These are phyloP conservation scores for Alliaria petiolata DNA, from an alignment of 345 rosid genomes.

Conservation along the genomic window DNA sequence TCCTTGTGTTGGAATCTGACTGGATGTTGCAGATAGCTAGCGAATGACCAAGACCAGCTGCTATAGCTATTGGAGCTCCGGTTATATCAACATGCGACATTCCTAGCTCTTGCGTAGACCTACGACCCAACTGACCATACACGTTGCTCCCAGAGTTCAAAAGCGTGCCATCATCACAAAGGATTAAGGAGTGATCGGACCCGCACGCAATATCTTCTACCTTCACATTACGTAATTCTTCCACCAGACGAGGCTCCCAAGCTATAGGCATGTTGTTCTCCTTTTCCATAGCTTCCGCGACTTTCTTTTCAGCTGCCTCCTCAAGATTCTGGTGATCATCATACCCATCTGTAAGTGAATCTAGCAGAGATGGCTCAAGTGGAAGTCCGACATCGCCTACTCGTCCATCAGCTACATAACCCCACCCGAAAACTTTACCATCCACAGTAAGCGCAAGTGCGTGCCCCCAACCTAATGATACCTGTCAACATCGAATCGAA, in stretches of 20 bases:
- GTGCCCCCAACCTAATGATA: slow-evolving; percentile 95
- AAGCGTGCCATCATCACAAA: slow-evolving; percentile 58
- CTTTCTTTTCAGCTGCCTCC: slow-evolving; percentile 55
- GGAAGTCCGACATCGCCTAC: slow-evolving; percentile 55
- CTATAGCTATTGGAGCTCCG: slow-evolving; percentile 36
- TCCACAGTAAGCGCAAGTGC: slow-evolving; percentile 69
- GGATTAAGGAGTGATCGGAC: slow-evolving; percentile 82
- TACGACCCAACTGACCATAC: slow-evolving; percentile 75
- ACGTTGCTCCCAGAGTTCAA: slow-evolving; percentile 76
- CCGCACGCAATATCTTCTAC: slow-evolving; percentile 73
- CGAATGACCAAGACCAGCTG: slow-evolving; percentile 94
- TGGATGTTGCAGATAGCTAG: slow-evolving; percentile 51
- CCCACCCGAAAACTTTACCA: slow-evolving; percentile 86
- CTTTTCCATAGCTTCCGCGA: slow-evolving; percentile 66
- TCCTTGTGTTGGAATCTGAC: slow-evolving; percentile 29
- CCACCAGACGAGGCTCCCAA: slow-evolving; percentile 77
- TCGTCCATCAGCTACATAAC: slow-evolving; percentile 88
- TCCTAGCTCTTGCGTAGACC: slow-evolving; percentile 54
- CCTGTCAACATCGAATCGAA: slow-evolving; percentile 41
- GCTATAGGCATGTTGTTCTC: slow-evolving; percentile 77
- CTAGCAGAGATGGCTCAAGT: slow-evolving; percentile 52
- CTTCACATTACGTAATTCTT: slow-evolving; percentile 48
- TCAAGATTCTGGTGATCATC: slow-evolving; percentile 29
- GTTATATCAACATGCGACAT: slow-evolving; percentile 52
- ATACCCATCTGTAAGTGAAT: slow-evolving; percentile 31